phyloP scores from a whole-genome alignment of 306 rosid genomes.

The Glycine soja region DNA sequence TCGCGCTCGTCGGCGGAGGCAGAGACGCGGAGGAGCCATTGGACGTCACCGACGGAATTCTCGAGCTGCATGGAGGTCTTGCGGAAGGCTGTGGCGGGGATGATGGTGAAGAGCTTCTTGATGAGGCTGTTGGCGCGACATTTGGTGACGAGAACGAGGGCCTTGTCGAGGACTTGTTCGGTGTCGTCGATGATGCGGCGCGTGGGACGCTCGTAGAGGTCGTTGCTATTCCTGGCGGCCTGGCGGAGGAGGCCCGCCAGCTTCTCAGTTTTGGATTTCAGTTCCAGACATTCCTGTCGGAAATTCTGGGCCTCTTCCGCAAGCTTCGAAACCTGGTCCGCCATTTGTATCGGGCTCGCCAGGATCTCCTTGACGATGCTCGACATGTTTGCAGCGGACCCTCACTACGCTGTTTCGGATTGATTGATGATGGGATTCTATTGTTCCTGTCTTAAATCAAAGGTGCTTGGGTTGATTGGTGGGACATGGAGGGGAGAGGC shows the following conservation, averaged over 20 bases:
- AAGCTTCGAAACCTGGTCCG: constrained; percentile 71
- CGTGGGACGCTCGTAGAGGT: constrained; percentile 82
- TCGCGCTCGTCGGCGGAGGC: constrained; percentile 71
- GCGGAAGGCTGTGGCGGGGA: constrained; percentile 66
- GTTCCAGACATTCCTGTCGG: constrained; percentile 69
- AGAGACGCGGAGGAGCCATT: constrained; percentile 83
- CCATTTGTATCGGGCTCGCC: constrained; percentile 83
- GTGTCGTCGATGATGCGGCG: constrained; percentile 80
- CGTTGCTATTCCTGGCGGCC: constrained; percentile 76
- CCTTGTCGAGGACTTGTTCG: constrained; percentile 74
- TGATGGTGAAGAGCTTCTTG: constrained; percentile 77
- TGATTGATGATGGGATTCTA: no score
- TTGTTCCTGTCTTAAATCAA: no score
- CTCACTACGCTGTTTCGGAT: neutral
- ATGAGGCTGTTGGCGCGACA: constrained; percentile 68
- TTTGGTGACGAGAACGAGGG: constrained; percentile 64
- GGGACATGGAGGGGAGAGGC: no score
- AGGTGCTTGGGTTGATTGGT: no score
- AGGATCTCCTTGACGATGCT: constrained; percentile 83
- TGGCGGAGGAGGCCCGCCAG: constrained; percentile 80
- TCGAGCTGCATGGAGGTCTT: constrained; percentile 67
- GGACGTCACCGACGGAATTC: constrained; percentile 77
- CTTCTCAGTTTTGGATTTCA: constrained; percentile 75
- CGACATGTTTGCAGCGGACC: constrained; percentile 56
- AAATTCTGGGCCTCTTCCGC: constrained; percentile 67